These are phyloP conservation scores for Limnanthes douglasii DNA, from an alignment of 345 rosid genomes.

Conservation along the genomic window DNA sequence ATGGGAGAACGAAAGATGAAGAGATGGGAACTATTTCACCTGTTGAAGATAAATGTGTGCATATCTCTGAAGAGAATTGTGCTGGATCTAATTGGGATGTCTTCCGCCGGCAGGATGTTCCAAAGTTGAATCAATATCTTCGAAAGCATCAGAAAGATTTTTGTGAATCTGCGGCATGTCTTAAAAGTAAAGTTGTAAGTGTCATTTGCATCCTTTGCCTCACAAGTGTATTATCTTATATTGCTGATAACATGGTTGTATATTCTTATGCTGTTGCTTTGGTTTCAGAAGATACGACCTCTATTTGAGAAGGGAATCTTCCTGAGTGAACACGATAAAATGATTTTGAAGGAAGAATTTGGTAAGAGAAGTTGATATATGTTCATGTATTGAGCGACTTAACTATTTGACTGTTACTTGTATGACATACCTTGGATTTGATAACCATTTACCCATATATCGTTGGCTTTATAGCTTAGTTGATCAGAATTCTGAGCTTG, in stretches of 20 bases:
- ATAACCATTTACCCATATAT: too few relatives aligned
- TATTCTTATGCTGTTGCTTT: slow-evolving; percentile 11
- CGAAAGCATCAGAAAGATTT: slow-evolving; percentile 25
- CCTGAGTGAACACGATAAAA: slow-evolving; percentile 42
- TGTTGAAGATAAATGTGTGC: slow-evolving; percentile 7
- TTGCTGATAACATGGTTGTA: slow-evolving; percentile 1
- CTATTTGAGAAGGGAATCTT: slow-evolving; percentile 54
- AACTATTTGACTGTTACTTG: neutral
- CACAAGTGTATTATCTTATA: neutral
- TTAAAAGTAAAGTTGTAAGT: slow-evolving; percentile 35
- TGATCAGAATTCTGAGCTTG: too few relatives aligned
- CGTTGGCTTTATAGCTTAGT: too few relatives aligned
- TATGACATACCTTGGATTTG: too few relatives aligned
- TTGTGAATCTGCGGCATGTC: slow-evolving; percentile 13
- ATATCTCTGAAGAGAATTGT: slow-evolving; percentile 7
- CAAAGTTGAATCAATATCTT: slow-evolving; percentile 48
- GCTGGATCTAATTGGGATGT: slow-evolving; percentile 77
- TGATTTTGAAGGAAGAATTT: slow-evolving; percentile 55
- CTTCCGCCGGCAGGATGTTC: slow-evolving; percentile 67
- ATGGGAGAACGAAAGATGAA: slow-evolving; percentile 18
- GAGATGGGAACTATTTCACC: slow-evolving; percentile 10
- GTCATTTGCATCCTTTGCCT: slow-evolving; percentile 4
- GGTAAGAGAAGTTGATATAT: slow-evolving; percentile 31
- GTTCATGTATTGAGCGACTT: neutral
- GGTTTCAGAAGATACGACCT: slow-evolving; percentile 35